Evolutionary conservation across 129 eudicot species (phyloP), one percentile per base, ranked within the genome.

Genomic region (Centella asiatica): DNA sequence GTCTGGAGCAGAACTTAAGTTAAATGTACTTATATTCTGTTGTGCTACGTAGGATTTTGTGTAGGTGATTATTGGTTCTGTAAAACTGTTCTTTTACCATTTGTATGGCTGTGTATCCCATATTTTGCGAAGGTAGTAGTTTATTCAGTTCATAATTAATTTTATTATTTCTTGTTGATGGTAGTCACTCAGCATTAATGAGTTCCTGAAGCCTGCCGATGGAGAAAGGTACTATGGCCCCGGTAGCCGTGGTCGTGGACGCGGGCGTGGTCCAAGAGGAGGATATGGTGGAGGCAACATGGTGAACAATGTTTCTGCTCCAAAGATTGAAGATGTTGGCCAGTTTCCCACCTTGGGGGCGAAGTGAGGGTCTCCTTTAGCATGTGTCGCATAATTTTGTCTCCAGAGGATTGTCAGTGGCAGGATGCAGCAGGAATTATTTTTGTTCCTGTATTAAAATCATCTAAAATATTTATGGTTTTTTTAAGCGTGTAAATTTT

Each of bases 281-380:
- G 85, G 81, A 24, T 70, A 31, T 22, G 74, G 53, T 0, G 82
- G 87, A 57, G 72, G 78, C 44, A 71, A 66, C 74, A 46, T 50
- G 29, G 34, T 60, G 53, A 65, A 67, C 69, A 61, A 71, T 59
- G 69, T 61, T 15, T 66, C 57, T 20, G 95, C 88, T 44, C 97
- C 95, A 6, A 49, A 78, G 0, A 89, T 89, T 14, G 88, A 60
- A 57, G 97, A 89, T 78, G 84, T 67, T 29, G 70, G 55, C 9
- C 97, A 89, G 69, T 89, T 89, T 72, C 97, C 97, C 3, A 74
- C 90, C 6, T 77, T 89, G 80, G 81, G 78, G 32, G 87, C 66
- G 6, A 85, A 87, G 76, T 83, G 77, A 83, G 66, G 63, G 27
- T 33, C 48, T 25, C 13, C 11, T 15, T 50, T 33, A 24, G 25